Conservation (phyloP, 2,329 filamentous ascomycete species). For the Juglanconis sp. region DNA sequence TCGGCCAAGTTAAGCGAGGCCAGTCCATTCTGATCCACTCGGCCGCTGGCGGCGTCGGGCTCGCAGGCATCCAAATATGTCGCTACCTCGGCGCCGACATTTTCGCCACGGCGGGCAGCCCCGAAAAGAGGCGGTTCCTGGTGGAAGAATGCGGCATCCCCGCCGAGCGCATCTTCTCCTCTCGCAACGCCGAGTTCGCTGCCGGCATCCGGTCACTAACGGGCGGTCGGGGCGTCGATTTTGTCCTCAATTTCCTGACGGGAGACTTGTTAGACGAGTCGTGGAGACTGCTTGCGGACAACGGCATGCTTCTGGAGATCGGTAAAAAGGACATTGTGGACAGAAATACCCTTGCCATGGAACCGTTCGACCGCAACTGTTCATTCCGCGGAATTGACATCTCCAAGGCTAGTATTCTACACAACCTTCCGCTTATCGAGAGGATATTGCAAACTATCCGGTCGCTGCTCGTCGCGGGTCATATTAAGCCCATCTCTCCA, state of each 20-base stretch:
- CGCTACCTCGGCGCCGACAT: slow-evolving; percentile 20
- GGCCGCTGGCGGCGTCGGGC: slow-evolving; percentile 39
- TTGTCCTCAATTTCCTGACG: slow-evolving; percentile 27
- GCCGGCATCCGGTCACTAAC: slow-evolving; percentile 24
- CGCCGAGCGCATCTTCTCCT: slow-evolving; percentile 29
- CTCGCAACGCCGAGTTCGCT: slow-evolving; percentile 27
- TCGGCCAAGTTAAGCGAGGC: neutral
- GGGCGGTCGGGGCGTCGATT: slow-evolving; percentile 27
- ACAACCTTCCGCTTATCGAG: neutral
- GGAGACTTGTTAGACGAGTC: slow-evolving; percentile 27
- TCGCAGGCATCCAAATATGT: slow-evolving; percentile 37
- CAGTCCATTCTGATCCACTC: slow-evolving; percentile 16
- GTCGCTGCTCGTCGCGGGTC: neutral
- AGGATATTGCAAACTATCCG: neutral
- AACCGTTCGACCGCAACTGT: slow-evolving; percentile 17
- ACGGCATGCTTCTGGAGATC: slow-evolving; percentile 31
- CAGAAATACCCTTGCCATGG: slow-evolving; percentile 21
- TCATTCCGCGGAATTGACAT: slow-evolving; percentile 1
- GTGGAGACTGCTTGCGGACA: slow-evolving; percentile 29
- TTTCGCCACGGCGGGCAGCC: slow-evolving; percentile 29
- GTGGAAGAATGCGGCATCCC: slow-evolving; percentile 26
- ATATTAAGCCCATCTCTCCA: neutral
- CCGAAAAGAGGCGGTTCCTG: slow-evolving; percentile 28
- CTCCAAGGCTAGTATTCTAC: neutral
- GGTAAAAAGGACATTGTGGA: slow-evolving; percentile 21